Percentiles rank a stretch among this genome's conserved stretches.
Evolutionary conservation across 2,329 filamentous ascomycete species (phyloP).

Genomic region (Graphiopsis chlorocephala): DNA sequence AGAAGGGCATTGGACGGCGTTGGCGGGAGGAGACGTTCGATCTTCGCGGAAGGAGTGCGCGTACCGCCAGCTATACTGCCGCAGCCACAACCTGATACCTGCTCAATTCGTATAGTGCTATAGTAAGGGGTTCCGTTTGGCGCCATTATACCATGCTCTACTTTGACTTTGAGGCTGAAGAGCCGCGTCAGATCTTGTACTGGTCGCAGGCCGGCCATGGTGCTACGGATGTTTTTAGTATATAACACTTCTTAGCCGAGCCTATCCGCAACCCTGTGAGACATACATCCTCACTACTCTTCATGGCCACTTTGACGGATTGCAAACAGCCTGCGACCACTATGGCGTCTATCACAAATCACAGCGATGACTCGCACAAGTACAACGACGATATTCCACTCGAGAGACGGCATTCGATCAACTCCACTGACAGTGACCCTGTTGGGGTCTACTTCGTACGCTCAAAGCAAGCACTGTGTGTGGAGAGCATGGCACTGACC

Average conservation of each 20-base stretch:
- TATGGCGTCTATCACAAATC: neutral
- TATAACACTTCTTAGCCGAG: neutral
- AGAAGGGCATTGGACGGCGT: neutral
- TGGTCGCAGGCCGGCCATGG: neutral
- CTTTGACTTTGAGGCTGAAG: neutral
- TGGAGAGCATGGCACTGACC: neutral
- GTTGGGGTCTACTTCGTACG: neutral
- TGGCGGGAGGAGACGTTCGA: neutral
- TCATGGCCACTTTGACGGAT: neutral
- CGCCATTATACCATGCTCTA: neutral
- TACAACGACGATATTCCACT: neutral
- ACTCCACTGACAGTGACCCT: neutral
- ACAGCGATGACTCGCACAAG: neutral
- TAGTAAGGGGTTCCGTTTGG: neutral
- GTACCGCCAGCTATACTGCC: neutral
- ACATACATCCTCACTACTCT: neutral
- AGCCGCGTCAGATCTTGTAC: constrained; percentile 1
- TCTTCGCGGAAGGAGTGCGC: neutral
- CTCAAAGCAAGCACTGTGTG: neutral
- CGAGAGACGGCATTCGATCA: neutral
- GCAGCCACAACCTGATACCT: neutral
- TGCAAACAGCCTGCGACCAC: neutral
- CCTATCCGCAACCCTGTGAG: neutral
- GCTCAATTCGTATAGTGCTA: neutral
- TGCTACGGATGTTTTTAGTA: neutral